phyloP scores from a whole-genome alignment of 768 basidiomycete species.

The Amanita phalloides region DNA sequence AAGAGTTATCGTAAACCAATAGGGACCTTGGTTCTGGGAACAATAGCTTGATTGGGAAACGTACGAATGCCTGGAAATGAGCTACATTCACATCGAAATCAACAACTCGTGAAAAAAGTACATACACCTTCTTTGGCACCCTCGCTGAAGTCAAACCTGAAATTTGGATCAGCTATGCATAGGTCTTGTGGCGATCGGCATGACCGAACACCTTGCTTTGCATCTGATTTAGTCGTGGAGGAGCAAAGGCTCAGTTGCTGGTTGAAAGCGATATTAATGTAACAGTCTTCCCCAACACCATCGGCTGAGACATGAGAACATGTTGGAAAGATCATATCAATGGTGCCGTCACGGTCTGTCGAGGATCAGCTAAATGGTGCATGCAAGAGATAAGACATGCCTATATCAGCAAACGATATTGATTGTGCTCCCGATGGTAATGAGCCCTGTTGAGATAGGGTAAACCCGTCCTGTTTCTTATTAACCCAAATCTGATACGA shows the following conservation, averaged over 20 bases:
- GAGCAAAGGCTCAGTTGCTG: slow-evolving; percentile 78
- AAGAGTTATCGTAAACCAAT: slow-evolving; percentile 59
- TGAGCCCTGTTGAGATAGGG: slow-evolving; percentile 49
- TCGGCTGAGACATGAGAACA: slow-evolving; percentile 64
- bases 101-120: not conserved
- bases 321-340: slow-evolving; percentile 88
- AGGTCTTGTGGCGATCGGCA: slow-evolving; percentile 77
- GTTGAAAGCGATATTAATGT: slow-evolving; percentile 90
- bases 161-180: slow-evolving; percentile 72
- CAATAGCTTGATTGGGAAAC: slow-evolving; percentile 53
- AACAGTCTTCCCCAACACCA: slow-evolving; percentile 69
- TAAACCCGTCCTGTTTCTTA: slow-evolving; percentile 66
- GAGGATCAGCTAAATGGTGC: slow-evolving; percentile 2
- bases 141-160: slow-evolving; percentile 60
- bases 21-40: slow-evolving; percentile 46
- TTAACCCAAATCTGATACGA: slow-evolving; percentile 93
- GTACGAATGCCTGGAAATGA: slow-evolving; percentile 45
- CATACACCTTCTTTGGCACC: slow-evolving; percentile 29
- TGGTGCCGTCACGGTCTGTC: slow-evolving; percentile 88
- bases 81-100: not conserved
- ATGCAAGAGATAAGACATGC: slow-evolving; percentile 28
- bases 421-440: slow-evolving; percentile 72
- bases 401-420: slow-evolving; percentile 85
- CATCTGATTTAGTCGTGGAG: slow-evolving; percentile 35
- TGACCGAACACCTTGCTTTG: slow-evolving; percentile 37